Evolutionary conservation across 1,139 yeast species (phyloP).

Genomic region (Yamadazyma membranifaciens): DNA sequence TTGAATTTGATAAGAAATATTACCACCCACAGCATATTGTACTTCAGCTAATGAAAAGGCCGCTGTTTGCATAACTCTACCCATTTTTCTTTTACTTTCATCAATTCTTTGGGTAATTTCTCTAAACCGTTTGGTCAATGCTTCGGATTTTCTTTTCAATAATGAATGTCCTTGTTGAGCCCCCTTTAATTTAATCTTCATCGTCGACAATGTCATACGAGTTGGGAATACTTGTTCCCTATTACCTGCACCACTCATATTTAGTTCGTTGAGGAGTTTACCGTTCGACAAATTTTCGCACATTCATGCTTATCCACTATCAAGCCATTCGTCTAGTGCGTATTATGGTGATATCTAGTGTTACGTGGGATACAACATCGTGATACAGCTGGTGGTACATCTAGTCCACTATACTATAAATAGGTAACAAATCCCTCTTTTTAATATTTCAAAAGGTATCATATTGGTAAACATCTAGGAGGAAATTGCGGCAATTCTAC

Average conservation of each 20-base stretch:
- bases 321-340: no score
- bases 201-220: conserved; percentile 92
- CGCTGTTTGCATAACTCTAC: conserved; percentile 97
- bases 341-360: no score
- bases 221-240: conserved; percentile 94
- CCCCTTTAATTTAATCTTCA: conserved; percentile 95
- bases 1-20: conserved; percentile 91
- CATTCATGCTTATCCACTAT: conserved; percentile 1
- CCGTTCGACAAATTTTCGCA: conserved; percentile 4
- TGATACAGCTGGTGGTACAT: no score
- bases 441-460: no score
- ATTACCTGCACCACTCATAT: conserved; percentile 49
- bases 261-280: conserved; percentile 3
- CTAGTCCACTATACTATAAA: no score
- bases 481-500: no score
- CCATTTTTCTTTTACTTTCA: conserved; percentile 97
- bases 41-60: conserved; percentile 97
- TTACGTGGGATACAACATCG: no score
- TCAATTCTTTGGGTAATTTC: conserved; percentile 93
- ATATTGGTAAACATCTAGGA: no score
- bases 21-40: conserved; percentile 94
- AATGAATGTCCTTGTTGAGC: conserved; percentile 96
- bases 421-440: no score
- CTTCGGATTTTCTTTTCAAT: conserved; percentile 93
- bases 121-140: conserved; percentile 91